Evolutionary conservation across 2,329 filamentous ascomycete species (phyloP).

Genomic region (Neofusicoccum sp.): DNA sequence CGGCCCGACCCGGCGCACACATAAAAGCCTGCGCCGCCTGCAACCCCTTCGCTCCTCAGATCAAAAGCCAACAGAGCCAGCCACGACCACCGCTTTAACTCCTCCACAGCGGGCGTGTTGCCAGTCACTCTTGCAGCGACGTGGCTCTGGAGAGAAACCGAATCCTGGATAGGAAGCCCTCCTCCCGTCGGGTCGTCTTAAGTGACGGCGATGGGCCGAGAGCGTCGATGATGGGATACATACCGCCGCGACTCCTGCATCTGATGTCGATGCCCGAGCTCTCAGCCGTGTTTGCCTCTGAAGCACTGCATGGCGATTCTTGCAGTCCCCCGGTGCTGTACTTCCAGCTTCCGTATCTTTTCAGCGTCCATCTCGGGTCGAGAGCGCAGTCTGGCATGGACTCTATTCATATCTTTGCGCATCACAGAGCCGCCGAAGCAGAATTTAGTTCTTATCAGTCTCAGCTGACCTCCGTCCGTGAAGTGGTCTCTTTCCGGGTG

Average conservation of each 20-base stretch:
- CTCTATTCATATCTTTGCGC: not conserved
- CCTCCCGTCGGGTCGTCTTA: conserved; percentile 21
- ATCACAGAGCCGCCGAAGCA: not conserved
- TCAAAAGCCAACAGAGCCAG: conserved; percentile 24
- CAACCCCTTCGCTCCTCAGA: conserved; percentile 17
- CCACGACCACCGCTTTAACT: conserved; percentile 23
- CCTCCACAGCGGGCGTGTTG: conserved; percentile 23
- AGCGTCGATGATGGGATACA: conserved; percentile 24
- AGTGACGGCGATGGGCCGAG: conserved; percentile 21
- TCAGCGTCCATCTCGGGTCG: too few relatives aligned
- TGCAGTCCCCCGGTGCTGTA: too few relatives aligned
- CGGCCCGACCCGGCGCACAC: conserved; percentile 9
- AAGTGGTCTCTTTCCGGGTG: not conserved
- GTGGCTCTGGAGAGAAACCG: conserved; percentile 23
- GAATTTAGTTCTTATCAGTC: too few relatives aligned
- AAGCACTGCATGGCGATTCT: too few relatives aligned
- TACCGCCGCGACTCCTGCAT: not conserved
- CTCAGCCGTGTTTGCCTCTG: not conserved
- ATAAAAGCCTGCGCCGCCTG: conserved; percentile 10
- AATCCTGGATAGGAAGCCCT: conserved; percentile 23
- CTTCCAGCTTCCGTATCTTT: too few relatives aligned
- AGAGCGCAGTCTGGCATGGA: too few relatives aligned
- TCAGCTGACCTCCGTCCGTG: not conserved
- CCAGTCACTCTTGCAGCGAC: conserved; percentile 19
- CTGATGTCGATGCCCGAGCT: not conserved